Evolutionary conservation across 1,284 basidiomycete genomes (phyloP).

Genomic region (Moesziomyces sp.): DNA sequence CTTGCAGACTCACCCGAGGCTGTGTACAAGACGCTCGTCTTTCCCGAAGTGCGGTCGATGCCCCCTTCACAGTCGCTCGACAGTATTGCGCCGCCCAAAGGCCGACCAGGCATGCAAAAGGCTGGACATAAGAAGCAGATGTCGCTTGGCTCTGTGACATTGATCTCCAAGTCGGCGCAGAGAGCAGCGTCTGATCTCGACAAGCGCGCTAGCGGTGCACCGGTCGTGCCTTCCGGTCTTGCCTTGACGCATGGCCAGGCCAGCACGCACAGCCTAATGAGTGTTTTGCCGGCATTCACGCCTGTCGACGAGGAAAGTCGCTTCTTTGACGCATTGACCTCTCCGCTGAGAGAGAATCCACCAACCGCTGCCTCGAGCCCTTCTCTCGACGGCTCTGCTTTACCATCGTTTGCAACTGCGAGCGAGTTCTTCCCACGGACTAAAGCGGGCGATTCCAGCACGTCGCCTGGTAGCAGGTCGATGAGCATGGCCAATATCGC

Average conservation of each 20-base stretch:
- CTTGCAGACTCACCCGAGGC: slow-evolving; percentile 40
- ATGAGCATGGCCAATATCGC: slow-evolving; percentile 3
- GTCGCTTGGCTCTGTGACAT: slow-evolving; percentile 25
- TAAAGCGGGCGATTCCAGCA: slow-evolving; percentile 3
- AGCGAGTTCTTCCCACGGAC: slow-evolving; percentile 13
- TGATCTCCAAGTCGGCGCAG: slow-evolving; percentile 29
- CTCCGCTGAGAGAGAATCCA: slow-evolving; percentile 16
- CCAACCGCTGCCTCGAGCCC: background rate
- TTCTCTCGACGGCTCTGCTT: slow-evolving; percentile 13
- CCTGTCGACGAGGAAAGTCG: slow-evolving; percentile 22
- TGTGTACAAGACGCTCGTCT: slow-evolving; percentile 26
- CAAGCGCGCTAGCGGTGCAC: slow-evolving; percentile 17
- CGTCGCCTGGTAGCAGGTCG: slow-evolving; percentile 6
- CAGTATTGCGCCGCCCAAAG: slow-evolving; percentile 1
- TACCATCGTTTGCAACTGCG: slow-evolving; percentile 26
- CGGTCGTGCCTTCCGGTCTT: slow-evolving; percentile 4
- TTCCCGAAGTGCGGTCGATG: slow-evolving; percentile 6
- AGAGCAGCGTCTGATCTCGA: slow-evolving; percentile 26
- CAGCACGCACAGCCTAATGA: slow-evolving; percentile 13
- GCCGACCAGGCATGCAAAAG: background rate
- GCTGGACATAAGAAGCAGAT: slow-evolving; percentile 30
- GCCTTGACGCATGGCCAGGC: slow-evolving; percentile 3
- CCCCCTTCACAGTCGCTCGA: slow-evolving; percentile 32
- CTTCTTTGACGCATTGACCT: slow-evolving; percentile 38
- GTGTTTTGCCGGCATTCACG: slow-evolving; percentile 15